These are phyloP conservation scores for Kodamaea leandrae DNA, from an alignment of 805 yeast species.

Conservation along the genomic window DNA sequence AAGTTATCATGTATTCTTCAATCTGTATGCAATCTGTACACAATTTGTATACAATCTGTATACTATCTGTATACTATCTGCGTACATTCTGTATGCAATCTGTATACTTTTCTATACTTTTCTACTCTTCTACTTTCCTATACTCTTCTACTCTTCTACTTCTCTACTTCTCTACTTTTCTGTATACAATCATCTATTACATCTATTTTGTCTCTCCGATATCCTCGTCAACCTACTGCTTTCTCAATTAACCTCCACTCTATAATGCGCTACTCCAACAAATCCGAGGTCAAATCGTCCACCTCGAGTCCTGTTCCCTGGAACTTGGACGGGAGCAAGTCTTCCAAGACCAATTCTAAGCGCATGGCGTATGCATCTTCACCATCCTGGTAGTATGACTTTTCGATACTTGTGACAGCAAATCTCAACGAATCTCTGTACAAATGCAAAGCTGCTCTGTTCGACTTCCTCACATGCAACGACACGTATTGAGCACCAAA, in stretches of 20 bases:
- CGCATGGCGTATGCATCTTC: constrained; percentile 98
- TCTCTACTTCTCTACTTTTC: too few species aligned
- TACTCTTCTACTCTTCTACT: too few species aligned
- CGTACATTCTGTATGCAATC: too few species aligned
- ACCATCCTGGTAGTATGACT: constrained; percentile 91
- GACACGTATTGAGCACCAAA: constrained; percentile 82
- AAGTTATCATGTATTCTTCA: too few species aligned
- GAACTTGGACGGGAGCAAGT: constrained; percentile 56
- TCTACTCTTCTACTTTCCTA: neutral
- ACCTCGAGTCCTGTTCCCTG: constrained; percentile 43
- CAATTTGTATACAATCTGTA: too few species aligned
- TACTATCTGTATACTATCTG: too few species aligned
- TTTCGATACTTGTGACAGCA: constrained; percentile 78
- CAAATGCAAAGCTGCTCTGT: constrained; percentile 89
- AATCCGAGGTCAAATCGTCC: constrained; percentile 52
- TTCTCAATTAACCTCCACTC: neutral
- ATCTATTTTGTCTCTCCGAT: too few species aligned
- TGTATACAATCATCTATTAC: too few species aligned
- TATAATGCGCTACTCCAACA: constrained; percentile 15
- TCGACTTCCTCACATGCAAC: constrained; percentile 89
- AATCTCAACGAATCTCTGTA: constrained; percentile 83
- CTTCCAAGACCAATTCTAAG: constrained; percentile 59
- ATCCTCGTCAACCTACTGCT: neutral
- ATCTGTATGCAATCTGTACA: too few species aligned
- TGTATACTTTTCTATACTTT: neutral